Percentiles rank a stretch among this genome's conserved stretches.
Evolutionary conservation across 148 eudicot genomes (phyloP).

Genomic region (Simmondsia chinensis): DNA sequence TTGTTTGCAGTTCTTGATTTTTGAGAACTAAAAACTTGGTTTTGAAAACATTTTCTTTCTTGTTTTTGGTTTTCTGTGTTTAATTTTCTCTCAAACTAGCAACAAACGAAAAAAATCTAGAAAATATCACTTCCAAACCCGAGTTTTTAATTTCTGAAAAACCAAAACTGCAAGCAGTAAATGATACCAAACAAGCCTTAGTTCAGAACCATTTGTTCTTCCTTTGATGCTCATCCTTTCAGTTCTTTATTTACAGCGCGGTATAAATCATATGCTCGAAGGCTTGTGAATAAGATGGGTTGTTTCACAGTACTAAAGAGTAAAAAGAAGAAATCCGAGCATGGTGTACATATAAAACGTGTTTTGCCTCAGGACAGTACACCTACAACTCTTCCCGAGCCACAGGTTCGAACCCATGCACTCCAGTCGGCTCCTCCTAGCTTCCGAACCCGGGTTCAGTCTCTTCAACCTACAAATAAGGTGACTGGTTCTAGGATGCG

Average conservation of each 20-base stretch:
- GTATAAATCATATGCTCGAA: constrained; percentile 16
- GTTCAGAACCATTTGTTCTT: background rate
- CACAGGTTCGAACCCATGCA: constrained; percentile 31
- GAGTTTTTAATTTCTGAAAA: no score
- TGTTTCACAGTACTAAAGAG: constrained; percentile 71
- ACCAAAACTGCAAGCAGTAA: no score
- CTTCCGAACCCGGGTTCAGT: constrained; percentile 49
- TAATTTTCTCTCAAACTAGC: no score
- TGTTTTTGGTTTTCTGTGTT: no score
- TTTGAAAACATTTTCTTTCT: no score
- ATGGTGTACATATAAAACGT: constrained; percentile 33
- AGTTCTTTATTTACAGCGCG: constrained; percentile 7
- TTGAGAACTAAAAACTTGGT: no score
- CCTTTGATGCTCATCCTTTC: constrained; percentile 1
- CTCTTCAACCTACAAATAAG: constrained; percentile 28
- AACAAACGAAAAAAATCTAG: no score
- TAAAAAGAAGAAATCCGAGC: constrained; percentile 74
- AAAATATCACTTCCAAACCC: no score
- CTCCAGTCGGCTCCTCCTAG: constrained; percentile 92
- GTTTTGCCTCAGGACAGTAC: constrained; percentile 62
- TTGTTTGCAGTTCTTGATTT: no score
- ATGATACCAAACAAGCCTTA: no score
- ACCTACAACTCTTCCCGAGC: constrained; percentile 70
- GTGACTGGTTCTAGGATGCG: constrained; percentile 32
- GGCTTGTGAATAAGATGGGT: constrained; percentile 47